phyloP scores from a whole-genome alignment of 441 rosid genomes.

The Raphanus hybrid region DNA sequence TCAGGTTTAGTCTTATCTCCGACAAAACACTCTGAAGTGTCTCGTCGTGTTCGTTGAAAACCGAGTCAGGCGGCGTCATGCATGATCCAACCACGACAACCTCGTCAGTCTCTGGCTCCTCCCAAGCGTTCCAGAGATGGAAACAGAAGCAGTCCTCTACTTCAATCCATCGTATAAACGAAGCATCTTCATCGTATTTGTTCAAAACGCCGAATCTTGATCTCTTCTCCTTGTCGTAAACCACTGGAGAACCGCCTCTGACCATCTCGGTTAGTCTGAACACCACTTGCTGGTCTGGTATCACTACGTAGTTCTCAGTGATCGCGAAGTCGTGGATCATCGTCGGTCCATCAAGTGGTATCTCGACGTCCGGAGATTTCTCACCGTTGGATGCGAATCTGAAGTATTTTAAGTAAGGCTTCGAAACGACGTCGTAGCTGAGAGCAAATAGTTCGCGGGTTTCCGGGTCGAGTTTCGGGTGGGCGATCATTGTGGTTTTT shows the following conservation, averaged over 20 bases:
- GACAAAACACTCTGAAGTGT: slow-evolving; percentile 66
- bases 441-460: slow-evolving; percentile 67
- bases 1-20: slow-evolving; percentile 75
- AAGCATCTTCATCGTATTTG: slow-evolving; percentile 52
- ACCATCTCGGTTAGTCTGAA: slow-evolving; percentile 79
- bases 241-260: slow-evolving; percentile 82
- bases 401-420: slow-evolving; percentile 76
- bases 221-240: slow-evolving; percentile 66
- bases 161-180: slow-evolving; percentile 64
- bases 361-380: slow-evolving; percentile 73
- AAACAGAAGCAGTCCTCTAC: slow-evolving; percentile 72
- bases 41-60: slow-evolving; percentile 84
- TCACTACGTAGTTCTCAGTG: slow-evolving; percentile 70
- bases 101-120: slow-evolving; percentile 72
- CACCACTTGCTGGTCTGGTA: slow-evolving; percentile 92
- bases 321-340: slow-evolving; percentile 91
- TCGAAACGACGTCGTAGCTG: slow-evolving; percentile 68
- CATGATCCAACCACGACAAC: slow-evolving; percentile 86
- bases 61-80: slow-evolving; percentile 89
- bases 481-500: slow-evolving; percentile 75
- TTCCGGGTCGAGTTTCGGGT: slow-evolving; percentile 80
- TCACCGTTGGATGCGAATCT: slow-evolving; percentile 53
- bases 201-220: slow-evolving; percentile 69
- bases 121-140: slow-evolving; percentile 96
- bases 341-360: slow-evolving; percentile 62